A percentile compares a stretch with the other conserved stretches of the same genome.
Evolutionary conservation across 2,329 filamentous ascomycete genomes (phyloP).

Genomic region (Geosmithia putterillii): DNA sequence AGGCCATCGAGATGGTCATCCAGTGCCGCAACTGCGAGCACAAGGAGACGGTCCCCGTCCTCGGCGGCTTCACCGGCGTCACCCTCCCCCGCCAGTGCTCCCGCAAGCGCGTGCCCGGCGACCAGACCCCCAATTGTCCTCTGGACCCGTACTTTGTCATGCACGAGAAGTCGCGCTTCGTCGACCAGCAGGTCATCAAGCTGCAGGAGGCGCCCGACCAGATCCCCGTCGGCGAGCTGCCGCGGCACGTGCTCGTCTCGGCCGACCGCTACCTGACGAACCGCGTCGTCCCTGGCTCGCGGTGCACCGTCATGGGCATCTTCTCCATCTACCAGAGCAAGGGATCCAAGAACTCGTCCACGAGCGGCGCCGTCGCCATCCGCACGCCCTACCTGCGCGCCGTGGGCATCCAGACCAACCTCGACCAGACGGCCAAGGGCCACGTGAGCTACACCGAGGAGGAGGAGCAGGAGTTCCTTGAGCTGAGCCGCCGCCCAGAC

Average conservation of each 20-base stretch:
- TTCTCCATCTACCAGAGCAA: constrained; percentile 98
- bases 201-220: constrained; percentile 95
- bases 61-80: constrained; percentile 79
- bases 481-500: constrained; percentile 81
- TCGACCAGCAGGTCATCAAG: constrained; percentile 97
- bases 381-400: constrained; percentile 89
- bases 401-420: constrained; percentile 81
- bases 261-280: constrained; percentile 96
- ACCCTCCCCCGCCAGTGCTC: constrained; percentile 71
- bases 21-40: constrained; percentile 81
- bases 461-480: constrained; percentile 90
- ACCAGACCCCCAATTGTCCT: constrained; percentile 65
- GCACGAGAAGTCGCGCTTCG: constrained; percentile 87
- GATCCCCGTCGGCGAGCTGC: constrained; percentile 91
- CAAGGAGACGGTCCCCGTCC: constrained; percentile 55
- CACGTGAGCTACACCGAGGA: constrained; percentile 79
- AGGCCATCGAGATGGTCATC: constrained; percentile 76
- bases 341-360: constrained; percentile 62
- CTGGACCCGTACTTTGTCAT: constrained; percentile 92
- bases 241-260: constrained; percentile 86
- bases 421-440: constrained; percentile 82
- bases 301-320: constrained; percentile 91
- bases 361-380: constrained; percentile 78
- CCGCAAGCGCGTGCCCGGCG: constrained; percentile 49
- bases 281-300: constrained; percentile 84